Percentiles rank a stretch among this genome's conserved stretches.
These are phyloP conservation scores for Globisporangium echinulatum DNA, from an alignment of 352 stramenopile species.

Conservation along the genomic window DNA sequence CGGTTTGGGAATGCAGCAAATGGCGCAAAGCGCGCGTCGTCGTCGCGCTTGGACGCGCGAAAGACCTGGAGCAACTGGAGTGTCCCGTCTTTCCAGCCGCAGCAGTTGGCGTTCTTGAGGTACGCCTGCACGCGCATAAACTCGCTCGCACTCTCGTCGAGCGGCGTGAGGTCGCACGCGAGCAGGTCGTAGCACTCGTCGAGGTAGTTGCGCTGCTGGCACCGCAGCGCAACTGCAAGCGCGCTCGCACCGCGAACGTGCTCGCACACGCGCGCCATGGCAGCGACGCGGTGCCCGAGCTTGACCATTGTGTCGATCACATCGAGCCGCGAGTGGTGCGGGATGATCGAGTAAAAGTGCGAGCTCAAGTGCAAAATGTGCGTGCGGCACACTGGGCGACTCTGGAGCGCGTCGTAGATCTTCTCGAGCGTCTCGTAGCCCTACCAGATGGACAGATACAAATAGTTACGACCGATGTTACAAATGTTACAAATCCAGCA, in stretches of 20 bases:
- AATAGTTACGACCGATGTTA: too few relatives aligned
- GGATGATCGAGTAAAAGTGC: slow-evolving; percentile 65
- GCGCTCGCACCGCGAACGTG: slow-evolving; percentile 34
- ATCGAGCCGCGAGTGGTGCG: slow-evolving; percentile 39
- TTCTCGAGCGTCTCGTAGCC: slow-evolving; percentile 58
- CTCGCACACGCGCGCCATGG: slow-evolving; percentile 46
- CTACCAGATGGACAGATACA: not conserved
- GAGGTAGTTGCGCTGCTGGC: slow-evolving; percentile 46
- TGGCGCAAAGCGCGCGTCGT: slow-evolving; percentile 43
- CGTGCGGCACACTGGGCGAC: slow-evolving; percentile 27
- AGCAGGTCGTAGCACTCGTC: slow-evolving; percentile 54
- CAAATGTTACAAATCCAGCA: too few relatives aligned
- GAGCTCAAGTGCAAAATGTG: slow-evolving; percentile 43
- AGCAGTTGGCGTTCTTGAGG: slow-evolving; percentile 67
- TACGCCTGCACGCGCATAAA: slow-evolving; percentile 60
- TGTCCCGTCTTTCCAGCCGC: slow-evolving; percentile 42
- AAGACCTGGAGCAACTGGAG: slow-evolving; percentile 55
- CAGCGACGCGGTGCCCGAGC: slow-evolving; percentile 47
- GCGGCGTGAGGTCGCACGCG: slow-evolving; percentile 39
- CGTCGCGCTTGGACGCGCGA: slow-evolving; percentile 43
- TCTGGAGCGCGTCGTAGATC: slow-evolving; percentile 50
- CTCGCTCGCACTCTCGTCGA: slow-evolving; percentile 36
- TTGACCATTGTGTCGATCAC: slow-evolving; percentile 68
- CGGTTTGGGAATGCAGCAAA: slow-evolving; percentile 46
- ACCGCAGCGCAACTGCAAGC: slow-evolving; percentile 28